Base-by-base conservation (phyloP, 345 rosid species). In the Arabis hirsuta region DNA sequence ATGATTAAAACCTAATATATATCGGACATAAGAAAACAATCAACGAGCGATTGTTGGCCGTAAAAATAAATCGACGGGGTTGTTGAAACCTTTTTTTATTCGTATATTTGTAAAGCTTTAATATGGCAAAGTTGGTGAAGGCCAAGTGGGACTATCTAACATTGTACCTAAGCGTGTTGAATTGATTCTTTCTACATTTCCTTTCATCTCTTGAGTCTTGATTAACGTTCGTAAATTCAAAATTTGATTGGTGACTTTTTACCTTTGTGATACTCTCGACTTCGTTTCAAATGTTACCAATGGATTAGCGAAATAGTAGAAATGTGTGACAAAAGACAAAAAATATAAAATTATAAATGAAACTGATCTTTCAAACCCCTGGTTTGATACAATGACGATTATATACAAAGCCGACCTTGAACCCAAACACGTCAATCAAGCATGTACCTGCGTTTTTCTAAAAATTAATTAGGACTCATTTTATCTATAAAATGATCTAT, bases 51-150 rank as follows among this genome's bases (percentile, higher is more conserved):
- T 61, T 5, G 31, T 46, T 29, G 60, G 65, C 53, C 47, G 79
- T 38, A 55, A 62, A 60, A 69, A 38, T 16, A 10, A 39, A 54
- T 52, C 9, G 79, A 76, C 62, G 70, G 70, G 79, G 79, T 76
- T 45, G 79, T 69, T 76, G 74, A 69, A 76, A 54, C 58, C 46
- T 55, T 61, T 70, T 59, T 62, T 27, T 36, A 69, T 69, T 62
- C 53, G 39, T 62, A 62, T 27, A 62, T 46, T 24, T 68, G 63
- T 47, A 36, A 62, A 54, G 58, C 51, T 68, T 61, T 68, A 60
- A 14, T 61, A 75, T 45, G 69, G 69, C 36, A 61, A 75, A 68
- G 74, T 75, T 76, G 74, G 74, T 76, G 79, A 76, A 67, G 31
- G 45, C 29, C 74, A 76, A 69, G 70, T 69, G 79, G 74, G 65